Base-by-base conservation (phyloP, 148 eudicot species). In the Cornus suecica region DNA sequence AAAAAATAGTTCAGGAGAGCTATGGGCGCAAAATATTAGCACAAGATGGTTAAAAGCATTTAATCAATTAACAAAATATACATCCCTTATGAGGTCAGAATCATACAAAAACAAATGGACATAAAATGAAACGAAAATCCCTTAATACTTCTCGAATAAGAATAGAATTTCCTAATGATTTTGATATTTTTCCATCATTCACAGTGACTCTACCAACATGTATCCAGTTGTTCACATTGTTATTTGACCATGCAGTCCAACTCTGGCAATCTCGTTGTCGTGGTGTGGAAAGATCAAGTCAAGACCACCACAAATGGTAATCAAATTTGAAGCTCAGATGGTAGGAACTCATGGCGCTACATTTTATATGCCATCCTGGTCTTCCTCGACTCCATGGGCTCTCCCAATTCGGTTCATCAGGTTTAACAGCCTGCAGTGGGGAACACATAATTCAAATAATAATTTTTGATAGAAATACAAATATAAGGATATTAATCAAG, bases 311-410 rank as follows among this genome's bases (percentile, higher is more conserved):
- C 97, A n/a, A 97, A 85, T 94, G 98, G 68, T 92, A 88, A 75
- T 94, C 97, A 82, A 94, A 94, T 32, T 86, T 78, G 66, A 66
- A 75, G 45, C 91, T 82, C 60, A 94, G 85, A 80, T 92, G 90
- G 27, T 83, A 79, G 65, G 89, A 89, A 83, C 97, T 94, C 98
- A 94, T 94, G 58, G 98, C 97, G 87, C 96, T 90, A 90, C 98
- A 94, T 80, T 94, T 97, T 54, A 94, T 94, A 83, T 94, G 98
- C 96, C 98, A 94, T 73, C 98, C 98, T 25, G 98, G 98, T 81
- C 98, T 92, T 86, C 98, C 98, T 74, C 80, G 87, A 52, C 98
- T 97, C 98, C 98, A 94, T 54, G 91, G 91, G 78, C 97, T 94
- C 26, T 87, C 92, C 97, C 98, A 94, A 71, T 82, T 82, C 74